Evolutionary conservation across 1,284 basidiomycete genomes (phyloP).

Genomic region (Anthracocystis setariae): DNA sequence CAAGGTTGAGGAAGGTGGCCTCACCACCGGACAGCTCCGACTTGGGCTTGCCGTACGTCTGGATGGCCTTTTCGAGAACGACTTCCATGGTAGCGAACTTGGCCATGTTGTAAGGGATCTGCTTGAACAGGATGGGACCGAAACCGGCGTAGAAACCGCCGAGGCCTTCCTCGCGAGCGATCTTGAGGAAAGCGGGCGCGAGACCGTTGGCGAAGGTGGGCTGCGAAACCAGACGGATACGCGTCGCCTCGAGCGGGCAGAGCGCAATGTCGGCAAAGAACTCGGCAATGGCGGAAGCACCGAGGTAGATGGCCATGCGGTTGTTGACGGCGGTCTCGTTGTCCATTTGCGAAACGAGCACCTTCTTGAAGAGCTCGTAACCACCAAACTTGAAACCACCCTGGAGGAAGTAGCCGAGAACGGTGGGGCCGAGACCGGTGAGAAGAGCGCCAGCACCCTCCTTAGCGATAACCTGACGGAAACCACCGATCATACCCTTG

Average conservation of each 20-base stretch:
- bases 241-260: slow-evolving; percentile 67
- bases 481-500: slow-evolving; percentile 69
- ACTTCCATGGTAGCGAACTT: slow-evolving; percentile 70
- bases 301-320: slow-evolving; percentile 66
- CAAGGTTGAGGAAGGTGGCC: slow-evolving; percentile 64
- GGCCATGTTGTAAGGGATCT: slow-evolving; percentile 69
- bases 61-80: slow-evolving; percentile 70
- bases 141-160: slow-evolving; percentile 69
- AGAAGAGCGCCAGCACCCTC: slow-evolving; percentile 67
- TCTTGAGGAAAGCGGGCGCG: slow-evolving; percentile 62
- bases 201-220: slow-evolving; percentile 67
- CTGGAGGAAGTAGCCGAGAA: slow-evolving; percentile 67
- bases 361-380: slow-evolving; percentile 68
- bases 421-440: slow-evolving; percentile 66
- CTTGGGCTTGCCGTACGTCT: slow-evolving; percentile 71
- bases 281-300: slow-evolving; percentile 65
- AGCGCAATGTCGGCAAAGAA: slow-evolving; percentile 68
- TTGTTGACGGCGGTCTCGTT: slow-evolving; percentile 64
- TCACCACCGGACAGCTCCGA: slow-evolving; percentile 67
- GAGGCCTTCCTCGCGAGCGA: slow-evolving; percentile 65
- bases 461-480: slow-evolving; percentile 65
- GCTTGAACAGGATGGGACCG: slow-evolving; percentile 68
- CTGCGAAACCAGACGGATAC: slow-evolving; percentile 68
- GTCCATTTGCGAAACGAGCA: slow-evolving; percentile 64
- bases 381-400: slow-evolving; percentile 68